These are phyloP conservation scores for Sechiopsis laciniata DNA, from an alignment of 306 rosid species.

Conservation along the genomic window DNA sequence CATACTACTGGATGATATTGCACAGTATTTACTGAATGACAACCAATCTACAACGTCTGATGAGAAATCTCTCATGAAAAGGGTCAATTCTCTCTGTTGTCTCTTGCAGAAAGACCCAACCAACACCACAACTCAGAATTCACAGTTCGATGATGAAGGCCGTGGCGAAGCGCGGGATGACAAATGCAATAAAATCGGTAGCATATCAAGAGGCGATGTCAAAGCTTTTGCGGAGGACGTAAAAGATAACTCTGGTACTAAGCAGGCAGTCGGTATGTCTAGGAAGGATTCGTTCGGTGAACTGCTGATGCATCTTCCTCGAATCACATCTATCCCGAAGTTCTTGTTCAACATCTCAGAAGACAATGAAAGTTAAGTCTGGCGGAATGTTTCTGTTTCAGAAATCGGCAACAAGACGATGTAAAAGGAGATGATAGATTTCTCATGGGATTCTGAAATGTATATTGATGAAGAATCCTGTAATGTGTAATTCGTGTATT, in stretches of 20 bases:
- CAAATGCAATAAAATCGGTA: conserved; percentile 31
- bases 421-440: conserved; percentile 17
- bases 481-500: conserved; percentile 24
- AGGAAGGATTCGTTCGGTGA: conserved; percentile 81
- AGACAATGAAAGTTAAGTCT: conserved; percentile 37
- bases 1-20: conserved; percentile 52
- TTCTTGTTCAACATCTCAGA: conserved; percentile 63
- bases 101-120: conserved; percentile 77
- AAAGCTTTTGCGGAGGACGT: conserved; percentile 37
- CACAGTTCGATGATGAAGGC: conserved; percentile 28
- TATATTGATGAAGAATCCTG: conserved; percentile 63
- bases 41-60: conserved; percentile 57
- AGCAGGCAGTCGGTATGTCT: conserved; percentile 51
- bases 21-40: conserved; percentile 66
- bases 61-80: conserved; percentile 76
- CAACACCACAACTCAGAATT: conserved; percentile 29
- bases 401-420: too few relatives aligned
- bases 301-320: conserved; percentile 65
- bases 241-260: conserved; percentile 29
- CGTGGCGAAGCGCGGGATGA: conserved; percentile 26
- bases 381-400: conserved; percentile 23
- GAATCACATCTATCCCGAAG: conserved; percentile 63
- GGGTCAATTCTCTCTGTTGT: conserved; percentile 80
- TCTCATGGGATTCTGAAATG: conserved; percentile 46
- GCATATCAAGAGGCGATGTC: conserved; percentile 24